Percentiles rank a stretch among this genome's conserved stretches.
These are phyloP conservation scores for Fomitopsis pulvina DNA, from an alignment of 768 basidiomycete genomes.

Conservation along the genomic window DNA sequence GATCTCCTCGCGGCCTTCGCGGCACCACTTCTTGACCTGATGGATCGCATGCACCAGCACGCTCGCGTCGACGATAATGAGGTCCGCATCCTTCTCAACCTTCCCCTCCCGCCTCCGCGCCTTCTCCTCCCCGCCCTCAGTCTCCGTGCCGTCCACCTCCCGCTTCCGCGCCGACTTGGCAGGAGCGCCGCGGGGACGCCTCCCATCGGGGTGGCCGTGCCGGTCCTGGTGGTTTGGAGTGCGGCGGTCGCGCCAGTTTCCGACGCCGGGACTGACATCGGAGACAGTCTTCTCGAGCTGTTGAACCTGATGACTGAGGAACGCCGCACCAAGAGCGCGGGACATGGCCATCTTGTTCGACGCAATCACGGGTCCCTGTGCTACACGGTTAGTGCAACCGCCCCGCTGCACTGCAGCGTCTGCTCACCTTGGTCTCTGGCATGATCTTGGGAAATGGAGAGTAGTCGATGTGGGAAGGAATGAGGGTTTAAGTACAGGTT, in stretches of 20 bases:
- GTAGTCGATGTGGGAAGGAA: neutral
- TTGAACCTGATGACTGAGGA: conserved; percentile 82
- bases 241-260: conserved; percentile 54
- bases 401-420: neutral
- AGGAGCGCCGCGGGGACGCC: conserved; percentile 4
- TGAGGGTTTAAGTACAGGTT: neutral
- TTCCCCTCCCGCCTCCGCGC: conserved; percentile 16
- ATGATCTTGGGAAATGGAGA: neutral
- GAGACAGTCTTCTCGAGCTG: conserved; percentile 76
- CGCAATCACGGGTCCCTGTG: conserved; percentile 13
- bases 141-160: conserved; percentile 6
- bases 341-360: conserved; percentile 74
- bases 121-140: conserved; percentile 3
- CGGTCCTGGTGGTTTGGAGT: conserved; percentile 5
- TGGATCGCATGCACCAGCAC: conserved; percentile 73
- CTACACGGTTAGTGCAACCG: neutral
- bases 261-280: conserved; percentile 38
- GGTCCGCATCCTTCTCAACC: conserved; percentile 57
- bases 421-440: conserved; percentile 1
- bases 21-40: conserved; percentile 79
- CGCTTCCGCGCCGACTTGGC: conserved; percentile 9
- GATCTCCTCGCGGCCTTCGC: conserved; percentile 68
- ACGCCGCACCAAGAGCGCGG: conserved; percentile 79
- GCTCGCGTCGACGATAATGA: conserved; percentile 76
- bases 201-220: neutral